Conservation (phyloP, 805 yeast species). For the Pichia insulana region DNA sequence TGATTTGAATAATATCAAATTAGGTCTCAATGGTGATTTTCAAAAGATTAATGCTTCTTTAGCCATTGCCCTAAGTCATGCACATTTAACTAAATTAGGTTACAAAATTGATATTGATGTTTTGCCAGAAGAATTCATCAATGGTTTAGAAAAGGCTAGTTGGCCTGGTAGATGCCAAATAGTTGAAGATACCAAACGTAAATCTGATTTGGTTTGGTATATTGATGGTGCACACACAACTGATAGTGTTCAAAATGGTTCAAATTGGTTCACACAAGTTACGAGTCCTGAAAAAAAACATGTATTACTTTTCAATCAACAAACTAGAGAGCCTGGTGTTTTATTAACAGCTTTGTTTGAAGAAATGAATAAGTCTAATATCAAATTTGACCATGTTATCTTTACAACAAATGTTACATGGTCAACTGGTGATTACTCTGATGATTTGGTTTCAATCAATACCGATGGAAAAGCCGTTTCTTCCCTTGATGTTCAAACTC, state of each 20-base stretch:
- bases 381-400: conserved; percentile 63
- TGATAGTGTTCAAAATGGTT: conserved; percentile 79
- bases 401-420: conserved; percentile 92
- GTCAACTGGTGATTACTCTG: conserved; percentile 69
- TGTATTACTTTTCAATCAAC: conserved; percentile 84
- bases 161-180: conserved; percentile 98
- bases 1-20: conserved; percentile 32
- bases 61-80: conserved; percentile 63
- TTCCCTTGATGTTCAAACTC: conserved; percentile 70
- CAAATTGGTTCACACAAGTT: conserved; percentile 60
- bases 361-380: conserved; percentile 28
- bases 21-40: conserved; percentile 79
- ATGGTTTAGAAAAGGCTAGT: conserved; percentile 56
- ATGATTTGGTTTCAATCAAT: conserved; percentile 80
- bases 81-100: conserved; percentile 48
- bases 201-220: conserved; percentile 55
- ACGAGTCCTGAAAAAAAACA: conserved; percentile 23
- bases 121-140: conserved; percentile 41
- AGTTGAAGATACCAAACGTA: conserved; percentile 32
- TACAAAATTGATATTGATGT: conserved; percentile 24
- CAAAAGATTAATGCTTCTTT: conserved; percentile 82
- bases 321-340: conserved; percentile 73
- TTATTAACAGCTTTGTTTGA: conserved; percentile 48
- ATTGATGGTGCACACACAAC: conserved; percentile 95
- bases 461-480: conserved; percentile 73